phyloP scores from a whole-genome alignment of 2,329 filamentous ascomycete genomes.

The Fusarium torulosum region DNA sequence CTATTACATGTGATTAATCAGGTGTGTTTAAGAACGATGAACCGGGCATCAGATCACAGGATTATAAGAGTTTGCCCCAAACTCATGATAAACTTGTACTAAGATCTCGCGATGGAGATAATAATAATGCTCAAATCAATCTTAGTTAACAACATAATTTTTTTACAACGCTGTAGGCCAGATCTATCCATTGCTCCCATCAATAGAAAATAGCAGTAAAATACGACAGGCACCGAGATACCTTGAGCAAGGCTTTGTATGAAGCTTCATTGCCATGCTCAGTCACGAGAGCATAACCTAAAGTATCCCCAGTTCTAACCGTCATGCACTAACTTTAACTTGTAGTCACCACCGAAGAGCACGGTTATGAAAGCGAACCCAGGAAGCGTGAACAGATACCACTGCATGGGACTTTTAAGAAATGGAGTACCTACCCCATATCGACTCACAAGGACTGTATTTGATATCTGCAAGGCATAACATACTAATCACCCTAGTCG shows the following conservation, averaged over 20 bases:
- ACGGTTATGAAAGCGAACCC: background rate
- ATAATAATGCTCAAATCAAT: background rate
- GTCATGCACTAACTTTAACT: background rate
- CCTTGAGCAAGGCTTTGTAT: background rate
- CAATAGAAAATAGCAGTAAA: background rate
- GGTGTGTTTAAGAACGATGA: background rate
- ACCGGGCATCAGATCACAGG: background rate
- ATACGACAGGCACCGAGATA: background rate
- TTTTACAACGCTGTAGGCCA: background rate
- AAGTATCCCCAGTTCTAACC: background rate
- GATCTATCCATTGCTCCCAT: background rate
- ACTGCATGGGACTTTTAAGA: background rate
- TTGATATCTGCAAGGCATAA: slow-evolving; percentile 2
- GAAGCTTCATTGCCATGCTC: background rate
- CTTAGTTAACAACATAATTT: background rate
- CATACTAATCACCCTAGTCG: slow-evolving; percentile 18
- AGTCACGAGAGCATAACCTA: background rate
- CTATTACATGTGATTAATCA: slow-evolving; percentile 22
- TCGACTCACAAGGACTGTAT: background rate
- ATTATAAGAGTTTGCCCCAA: too few species aligned
- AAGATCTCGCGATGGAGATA: background rate
- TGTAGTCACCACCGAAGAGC: background rate
- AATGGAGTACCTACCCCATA: background rate
- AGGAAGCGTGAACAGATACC: background rate
- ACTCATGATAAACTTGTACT: too few species aligned